A percentile compares a stretch with the other conserved stretches of the same genome.
phyloP scores from a whole-genome alignment of 1,284 basidiomycete species.

The Marasmius oreades region DNA sequence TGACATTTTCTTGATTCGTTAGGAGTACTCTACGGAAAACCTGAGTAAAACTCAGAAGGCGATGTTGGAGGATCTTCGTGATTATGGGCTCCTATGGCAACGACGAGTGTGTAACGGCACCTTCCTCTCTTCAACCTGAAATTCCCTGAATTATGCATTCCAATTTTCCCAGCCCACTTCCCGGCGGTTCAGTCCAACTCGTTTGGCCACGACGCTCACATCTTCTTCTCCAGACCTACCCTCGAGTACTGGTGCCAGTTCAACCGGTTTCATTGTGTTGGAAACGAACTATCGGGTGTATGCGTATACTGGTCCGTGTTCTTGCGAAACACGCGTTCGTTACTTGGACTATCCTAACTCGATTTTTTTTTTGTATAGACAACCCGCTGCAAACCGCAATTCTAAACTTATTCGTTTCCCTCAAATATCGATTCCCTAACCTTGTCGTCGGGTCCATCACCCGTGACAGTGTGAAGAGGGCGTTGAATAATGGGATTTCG shows the following conservation, averaged over 20 bases:
- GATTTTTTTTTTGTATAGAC: constrained; percentile 40
- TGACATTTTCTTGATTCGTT: constrained; percentile 2
- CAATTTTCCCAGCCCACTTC: constrained; percentile 49
- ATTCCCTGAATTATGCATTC: constrained; percentile 13
- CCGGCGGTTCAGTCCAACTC: constrained; percentile 91
- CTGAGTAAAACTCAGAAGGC: constrained; percentile 68
- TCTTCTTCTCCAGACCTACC: constrained; percentile 70
- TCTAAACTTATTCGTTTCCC: constrained; percentile 88
- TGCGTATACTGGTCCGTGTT: constrained; percentile 84
- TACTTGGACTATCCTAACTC: not conserved
- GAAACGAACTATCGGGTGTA: constrained; percentile 99
- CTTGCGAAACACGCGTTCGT: not conserved
- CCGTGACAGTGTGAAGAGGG: constrained; percentile 91
- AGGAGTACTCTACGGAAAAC: constrained; percentile 87
- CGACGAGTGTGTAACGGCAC: constrained; percentile 52
- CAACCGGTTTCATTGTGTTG: constrained; percentile 87
- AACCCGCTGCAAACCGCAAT: constrained; percentile 97
- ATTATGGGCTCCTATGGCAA: constrained; percentile 79
- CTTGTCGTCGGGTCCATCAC: constrained; percentile 94
- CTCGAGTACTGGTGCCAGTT: constrained; percentile 54
- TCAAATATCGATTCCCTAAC: constrained; percentile 95
- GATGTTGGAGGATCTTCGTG: constrained; percentile 90
- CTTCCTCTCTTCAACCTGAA: constrained; percentile 1
- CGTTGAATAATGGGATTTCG: constrained; percentile 92
- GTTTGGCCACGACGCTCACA: constrained; percentile 91